A percentile compares a stretch with the other conserved stretches of the same genome.
Conservation (phyloP, 164 flowering plant species). For the Cinnamomum chago region DNA sequence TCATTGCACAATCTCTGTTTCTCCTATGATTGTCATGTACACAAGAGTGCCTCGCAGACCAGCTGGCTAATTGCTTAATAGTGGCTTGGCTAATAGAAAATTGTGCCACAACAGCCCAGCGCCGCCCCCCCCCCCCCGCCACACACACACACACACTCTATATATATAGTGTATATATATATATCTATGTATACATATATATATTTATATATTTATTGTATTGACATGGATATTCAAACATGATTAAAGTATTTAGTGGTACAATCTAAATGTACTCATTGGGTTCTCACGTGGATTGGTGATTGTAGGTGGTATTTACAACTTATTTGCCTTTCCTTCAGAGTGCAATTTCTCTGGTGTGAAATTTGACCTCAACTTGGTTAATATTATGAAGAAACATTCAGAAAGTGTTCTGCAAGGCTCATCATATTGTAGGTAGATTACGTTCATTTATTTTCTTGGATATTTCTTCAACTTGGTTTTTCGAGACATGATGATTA, state of each 20-base stretch:
- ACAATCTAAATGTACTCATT: no score
- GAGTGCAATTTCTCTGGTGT: slow-evolving; percentile 96
- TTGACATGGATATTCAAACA: no score
- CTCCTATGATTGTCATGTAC: no score
- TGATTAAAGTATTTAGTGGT: no score
- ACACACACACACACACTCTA: no score
- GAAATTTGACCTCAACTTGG: slow-evolving; percentile 72
- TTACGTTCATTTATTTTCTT: neutral
- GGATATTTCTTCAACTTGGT: neutral
- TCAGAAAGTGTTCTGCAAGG: slow-evolving; percentile 38
- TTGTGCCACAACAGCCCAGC: no score
- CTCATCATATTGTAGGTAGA: slow-evolving; percentile 44
- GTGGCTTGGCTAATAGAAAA: no score
- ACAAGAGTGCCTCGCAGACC: no score
- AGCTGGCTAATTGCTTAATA: no score
- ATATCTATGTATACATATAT: neutral
- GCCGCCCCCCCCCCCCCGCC: no score
- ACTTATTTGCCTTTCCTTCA: slow-evolving; percentile 93
- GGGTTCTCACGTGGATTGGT: neutral
- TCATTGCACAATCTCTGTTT: no score
- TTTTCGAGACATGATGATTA: no score
- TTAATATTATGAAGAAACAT: slow-evolving; percentile 55
- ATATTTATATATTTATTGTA: neutral
- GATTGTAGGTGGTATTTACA: slow-evolving; percentile 56
- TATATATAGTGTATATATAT: neutral